phyloP scores from a whole-genome alignment of 1,284 basidiomycete species.

The Cystobasidium slooffiae region DNA sequence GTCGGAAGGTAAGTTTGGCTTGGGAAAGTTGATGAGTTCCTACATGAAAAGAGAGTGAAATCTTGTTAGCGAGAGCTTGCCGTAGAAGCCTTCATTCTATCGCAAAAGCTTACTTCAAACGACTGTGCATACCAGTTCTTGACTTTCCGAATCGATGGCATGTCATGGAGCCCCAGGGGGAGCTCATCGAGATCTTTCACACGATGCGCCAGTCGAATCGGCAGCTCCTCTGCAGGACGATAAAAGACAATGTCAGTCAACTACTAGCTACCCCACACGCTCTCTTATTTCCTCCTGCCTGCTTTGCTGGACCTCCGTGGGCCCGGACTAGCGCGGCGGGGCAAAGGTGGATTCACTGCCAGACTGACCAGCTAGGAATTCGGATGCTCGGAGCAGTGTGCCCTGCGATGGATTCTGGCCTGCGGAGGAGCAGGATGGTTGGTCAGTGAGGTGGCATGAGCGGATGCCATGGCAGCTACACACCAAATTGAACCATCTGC shows the following conservation, averaged over 20 bases:
- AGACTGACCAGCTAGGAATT: constrained; percentile 74
- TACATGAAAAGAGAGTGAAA: constrained; percentile 55
- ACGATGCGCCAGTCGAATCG: constrained; percentile 91
- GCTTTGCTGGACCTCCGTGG: background rate
- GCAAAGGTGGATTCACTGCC: constrained; percentile 36
- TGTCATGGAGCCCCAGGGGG: constrained; percentile 86
- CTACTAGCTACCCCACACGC: background rate
- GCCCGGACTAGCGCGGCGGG: constrained; percentile 1
- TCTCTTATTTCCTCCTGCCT: background rate
- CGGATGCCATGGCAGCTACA: constrained; percentile 3
- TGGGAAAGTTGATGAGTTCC: constrained; percentile 85
- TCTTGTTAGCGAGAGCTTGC: too few relatives aligned
- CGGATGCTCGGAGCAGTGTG: constrained; percentile 80
- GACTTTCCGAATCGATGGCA: constrained; percentile 92
- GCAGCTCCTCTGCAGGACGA: constrained; percentile 73
- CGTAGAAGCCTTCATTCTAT: background rate
- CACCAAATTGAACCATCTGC: constrained; percentile 79
- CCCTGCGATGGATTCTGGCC: constrained; percentile 85
- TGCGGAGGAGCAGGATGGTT: constrained; percentile 28
- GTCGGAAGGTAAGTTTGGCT: constrained; percentile 69
- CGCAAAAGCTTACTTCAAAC: constrained; percentile 73
- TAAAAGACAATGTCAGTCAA: background rate
- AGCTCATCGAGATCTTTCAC: constrained; percentile 96
- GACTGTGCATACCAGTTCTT: constrained; percentile 99
- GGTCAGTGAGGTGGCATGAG: too few relatives aligned